Evolutionary conservation across 106 monocot species (phyloP), one percentile per base, ranked within the genome.

Genomic region (Dendrobium nobile): DNA sequence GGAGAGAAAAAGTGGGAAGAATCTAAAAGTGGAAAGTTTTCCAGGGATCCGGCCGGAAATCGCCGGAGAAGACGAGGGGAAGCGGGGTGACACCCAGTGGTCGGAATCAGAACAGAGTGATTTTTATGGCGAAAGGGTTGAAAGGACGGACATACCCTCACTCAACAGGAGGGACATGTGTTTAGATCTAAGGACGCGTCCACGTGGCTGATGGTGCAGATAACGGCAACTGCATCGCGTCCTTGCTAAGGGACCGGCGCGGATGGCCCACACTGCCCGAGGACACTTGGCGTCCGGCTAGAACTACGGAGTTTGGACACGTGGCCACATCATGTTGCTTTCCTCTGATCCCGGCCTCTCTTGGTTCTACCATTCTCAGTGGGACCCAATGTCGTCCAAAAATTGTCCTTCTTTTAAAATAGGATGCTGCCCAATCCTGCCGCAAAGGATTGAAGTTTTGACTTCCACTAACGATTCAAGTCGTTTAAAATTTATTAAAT

Each of bases 11-110:
- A 20, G 47, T 7, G 4, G 41, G 58, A 16, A 82, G 33, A n/a
- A 31, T 45, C 2, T 22, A 73, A 20, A 47, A 67, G 20, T 43
- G 51, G 24, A 76, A 85, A 44, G 20, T 54, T 20, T 31, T 0
- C 20, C 43, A 19, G 74, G 43, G 10, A 75, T 20, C 19, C 74
- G 44, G 74, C 74, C 43, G 7, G 43, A 15, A 22, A 75, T 75
- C 43, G 74, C 74, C 74, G 74, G 74, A 41, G 82, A 77, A 67
- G 31, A 19, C 42, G 8, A 43, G 47, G 42, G 10, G 28, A 13
- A 13, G 37, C 4, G 64, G 64, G 24, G 64, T 8, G n/a, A n/a
- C 8, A 8, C 64, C 24, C 24, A 65, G 64, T 9, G 64, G 64
- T 26, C 64, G 64, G 64, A 65, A 65, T 5, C 9, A 65, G 24